Conservation (phyloP, 306 rosid genomes). For the Fragaria iinumae region DNA sequence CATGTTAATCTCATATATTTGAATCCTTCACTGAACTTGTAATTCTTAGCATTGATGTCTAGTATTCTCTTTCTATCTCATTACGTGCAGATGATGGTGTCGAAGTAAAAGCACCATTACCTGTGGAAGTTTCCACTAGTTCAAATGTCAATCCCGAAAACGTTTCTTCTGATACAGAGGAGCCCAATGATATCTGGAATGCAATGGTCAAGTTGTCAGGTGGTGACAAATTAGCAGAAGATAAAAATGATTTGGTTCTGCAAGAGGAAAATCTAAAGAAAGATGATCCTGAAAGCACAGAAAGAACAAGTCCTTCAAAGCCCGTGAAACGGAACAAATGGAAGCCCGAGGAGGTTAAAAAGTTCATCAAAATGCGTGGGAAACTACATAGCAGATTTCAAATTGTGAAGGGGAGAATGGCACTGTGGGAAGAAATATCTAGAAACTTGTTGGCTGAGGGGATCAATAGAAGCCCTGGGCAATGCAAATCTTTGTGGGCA, state of each 20-base stretch:
- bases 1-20: not conserved
- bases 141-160: slow-evolving; percentile 32
- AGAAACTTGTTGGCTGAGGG: slow-evolving; percentile 61
- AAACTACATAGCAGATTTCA: slow-evolving; percentile 57
- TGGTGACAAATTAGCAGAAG: slow-evolving; percentile 37
- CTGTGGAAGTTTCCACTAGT: slow-evolving; percentile 46
- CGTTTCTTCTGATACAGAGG: slow-evolving; percentile 32
- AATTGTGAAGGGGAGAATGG: slow-evolving; percentile 79
- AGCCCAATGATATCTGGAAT: slow-evolving; percentile 61
- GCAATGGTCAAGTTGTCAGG: slow-evolving; percentile 39
- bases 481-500: slow-evolving; percentile 86
- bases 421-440: slow-evolving; percentile 90
- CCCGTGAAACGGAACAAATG: slow-evolving; percentile 63
- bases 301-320: slow-evolving; percentile 40
- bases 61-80: not conserved
- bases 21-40: not conserved
- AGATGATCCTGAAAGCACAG: slow-evolving; percentile 35
- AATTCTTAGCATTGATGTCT: not conserved
- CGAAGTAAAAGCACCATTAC: slow-evolving; percentile 39
- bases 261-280: slow-evolving; percentile 31
- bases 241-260: slow-evolving; percentile 39
- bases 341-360: slow-evolving; percentile 75
- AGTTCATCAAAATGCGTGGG: slow-evolving; percentile 66
- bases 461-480: slow-evolving; percentile 73
- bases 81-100: slow-evolving; percentile 41